Base-by-base conservation (phyloP, 345 rosid species). In the Arabis alpina region DNA sequence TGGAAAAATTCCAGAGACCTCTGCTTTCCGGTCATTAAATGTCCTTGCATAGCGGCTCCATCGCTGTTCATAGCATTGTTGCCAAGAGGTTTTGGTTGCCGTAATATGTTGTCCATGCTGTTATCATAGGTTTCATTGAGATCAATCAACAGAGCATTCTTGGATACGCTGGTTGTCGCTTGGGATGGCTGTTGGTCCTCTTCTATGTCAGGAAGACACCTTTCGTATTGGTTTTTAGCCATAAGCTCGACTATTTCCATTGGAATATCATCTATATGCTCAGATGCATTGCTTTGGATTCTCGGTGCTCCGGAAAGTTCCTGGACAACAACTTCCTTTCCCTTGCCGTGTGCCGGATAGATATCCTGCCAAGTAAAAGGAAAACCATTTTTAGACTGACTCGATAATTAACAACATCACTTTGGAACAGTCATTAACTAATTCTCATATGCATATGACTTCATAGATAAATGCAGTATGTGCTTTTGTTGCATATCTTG, bases 221-320 rank as follows among this genome's bases (percentile, higher is more conserved):
- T 88, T 73, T 89, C 98, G 57, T 85, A 89, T 61, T 92, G 98
- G 82, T 86, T 77, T 80, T 83, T 89, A 58, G 98, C 98, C 96
- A 89, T 86, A 66, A 88, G 94, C 76, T 92, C 98, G 54, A 87
- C 94, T 53, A 92, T 88, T 72, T 89, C 98, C 98, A 92, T 89
- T 13, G 97, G 91, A 64, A 88, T 86, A 71, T 92, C 98, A 83
- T 92, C 98, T 73, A 72, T 48, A 65, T 74, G 89, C 66, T 88
- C 96, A 69, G 83, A 53, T 32, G 64, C 58, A 49, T 77, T 73
- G 64, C 40, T 27, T 14, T 70, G 79, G 45, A 71, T 75, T 76
- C 68, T 68, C 19, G 64, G 32, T 77, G 82, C 64, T 27, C 67
- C 77, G 85, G 88, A 81, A 56, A 73, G 13, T 39, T 60, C 65